Evolutionary conservation across 2,329 filamentous ascomycete species (phyloP).

Genomic region (Kalaharituber pfeilii): DNA sequence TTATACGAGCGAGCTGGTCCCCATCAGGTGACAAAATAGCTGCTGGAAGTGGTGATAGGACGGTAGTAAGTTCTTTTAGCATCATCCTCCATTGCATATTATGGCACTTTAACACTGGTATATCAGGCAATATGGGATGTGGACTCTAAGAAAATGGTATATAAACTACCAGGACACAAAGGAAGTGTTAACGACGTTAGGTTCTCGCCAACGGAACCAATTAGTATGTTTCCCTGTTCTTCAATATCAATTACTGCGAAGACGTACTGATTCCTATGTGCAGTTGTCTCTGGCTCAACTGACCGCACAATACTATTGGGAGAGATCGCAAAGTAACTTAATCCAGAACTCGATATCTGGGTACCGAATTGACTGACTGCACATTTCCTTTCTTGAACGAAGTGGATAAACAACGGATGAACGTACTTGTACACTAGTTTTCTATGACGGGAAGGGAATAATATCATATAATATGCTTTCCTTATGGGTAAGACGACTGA

Average conservation of each 20-base stretch:
- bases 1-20: constrained; percentile 83
- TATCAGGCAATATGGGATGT: constrained; percentile 54
- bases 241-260: not conserved
- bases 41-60: constrained; percentile 77
- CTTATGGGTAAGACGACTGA: no score
- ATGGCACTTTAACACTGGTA: not conserved
- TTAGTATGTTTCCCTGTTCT: constrained; percentile 46
- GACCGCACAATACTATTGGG: constrained; percentile 71
- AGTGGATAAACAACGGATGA: no score
- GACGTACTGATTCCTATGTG: not conserved
- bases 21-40: constrained; percentile 69
- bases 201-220: constrained; percentile 70
- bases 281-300: constrained; percentile 79
- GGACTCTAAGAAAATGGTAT: constrained; percentile 72
- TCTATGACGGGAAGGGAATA: no score
- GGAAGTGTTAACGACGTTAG: constrained; percentile 89
- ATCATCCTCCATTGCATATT: no score
- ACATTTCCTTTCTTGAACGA: no score
- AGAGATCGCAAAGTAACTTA: constrained; percentile 42
- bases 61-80: constrained; percentile 45
- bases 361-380: no score
- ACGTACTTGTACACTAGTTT: no score
- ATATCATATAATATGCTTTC: no score
- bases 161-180: constrained; percentile 90
- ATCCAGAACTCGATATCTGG: no score